Percentiles rank a stretch among this genome's conserved stretches.
Conservation (phyloP, 1,139 yeast species). For the Petasospora rhodanensis region DNA sequence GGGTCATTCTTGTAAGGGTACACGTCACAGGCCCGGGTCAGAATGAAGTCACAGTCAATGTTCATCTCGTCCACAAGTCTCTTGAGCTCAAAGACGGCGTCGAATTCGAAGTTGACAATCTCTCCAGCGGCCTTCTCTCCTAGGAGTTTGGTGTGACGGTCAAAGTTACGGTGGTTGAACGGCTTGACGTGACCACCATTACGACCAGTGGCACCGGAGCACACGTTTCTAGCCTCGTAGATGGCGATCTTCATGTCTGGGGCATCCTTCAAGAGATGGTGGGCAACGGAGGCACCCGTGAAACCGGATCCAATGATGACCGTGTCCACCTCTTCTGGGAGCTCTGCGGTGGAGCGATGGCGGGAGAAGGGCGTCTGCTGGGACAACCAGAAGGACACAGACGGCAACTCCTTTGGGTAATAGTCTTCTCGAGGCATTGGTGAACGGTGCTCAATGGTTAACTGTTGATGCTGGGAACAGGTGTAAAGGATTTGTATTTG, state of each 20-base stretch:
- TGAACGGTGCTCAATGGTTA: no score
- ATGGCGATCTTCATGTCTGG: conserved; percentile 27
- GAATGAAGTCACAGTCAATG: conserved; percentile 33
- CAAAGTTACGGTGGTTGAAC: conserved; percentile 27
- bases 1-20: conserved; percentile 25
- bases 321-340: conserved; percentile 30
- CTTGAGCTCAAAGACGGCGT: conserved; percentile 27
- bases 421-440: no score
- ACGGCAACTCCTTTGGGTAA: conserved; percentile 5
- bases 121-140: conserved; percentile 32
- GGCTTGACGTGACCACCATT: conserved; percentile 46
- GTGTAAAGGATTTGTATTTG: no score
- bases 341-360: conserved; percentile 12
- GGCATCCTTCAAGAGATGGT: conserved; percentile 25
- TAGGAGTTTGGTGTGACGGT: conserved; percentile 20
- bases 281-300: conserved; percentile 36
- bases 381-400: conserved; percentile 10
- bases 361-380: conserved; percentile 11
- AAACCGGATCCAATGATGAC: conserved; percentile 39
- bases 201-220: conserved; percentile 47
- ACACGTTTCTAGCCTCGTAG: conserved; percentile 38
- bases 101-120: conserved; percentile 31
- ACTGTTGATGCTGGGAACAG: no score
- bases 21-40: conserved; percentile 31
- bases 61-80: conserved; percentile 28